phyloP scores from a whole-genome alignment of 345 rosid genomes.

The Syzygium aqueum region DNA sequence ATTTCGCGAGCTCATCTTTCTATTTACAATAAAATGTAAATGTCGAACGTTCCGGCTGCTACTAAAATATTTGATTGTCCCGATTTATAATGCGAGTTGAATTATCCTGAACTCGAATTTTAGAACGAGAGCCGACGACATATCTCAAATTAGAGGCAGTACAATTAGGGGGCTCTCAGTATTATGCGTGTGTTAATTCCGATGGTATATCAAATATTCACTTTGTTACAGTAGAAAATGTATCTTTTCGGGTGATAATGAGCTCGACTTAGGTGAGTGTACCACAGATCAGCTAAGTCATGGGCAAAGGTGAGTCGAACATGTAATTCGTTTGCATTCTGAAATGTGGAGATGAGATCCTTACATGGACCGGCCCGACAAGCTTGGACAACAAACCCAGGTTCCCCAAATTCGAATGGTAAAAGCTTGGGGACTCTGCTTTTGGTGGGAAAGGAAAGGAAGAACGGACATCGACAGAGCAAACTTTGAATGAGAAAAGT shows the following conservation, averaged over 20 bases:
- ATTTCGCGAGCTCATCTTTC: neutral
- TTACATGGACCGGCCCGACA: too few species aligned
- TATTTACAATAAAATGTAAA: neutral
- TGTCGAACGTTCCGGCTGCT: neutral
- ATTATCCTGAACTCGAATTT: neutral
- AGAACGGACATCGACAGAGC: neutral
- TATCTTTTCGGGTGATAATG: neutral
- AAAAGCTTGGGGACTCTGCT: neutral
- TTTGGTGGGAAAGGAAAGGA: neutral
- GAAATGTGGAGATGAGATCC: neutral
- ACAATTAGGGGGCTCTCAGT: neutral
- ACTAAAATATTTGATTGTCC: neutral
- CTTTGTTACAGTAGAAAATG: neutral
- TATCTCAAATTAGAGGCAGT: neutral
- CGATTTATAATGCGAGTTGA: rapidly evolving
- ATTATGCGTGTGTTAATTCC: neutral
- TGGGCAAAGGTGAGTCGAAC: neutral
- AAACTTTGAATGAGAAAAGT: neutral
- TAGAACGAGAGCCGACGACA: rapidly evolving
- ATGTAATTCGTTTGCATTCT: neutral
- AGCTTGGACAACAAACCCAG: neutral
- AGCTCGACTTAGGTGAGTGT: rapidly evolving
- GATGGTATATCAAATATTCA: neutral
- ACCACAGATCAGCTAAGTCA: neutral
- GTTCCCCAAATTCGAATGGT: neutral